Conservation (phyloP, 768 basidiomycete species). For the Boletus vermiculosoides region DNA sequence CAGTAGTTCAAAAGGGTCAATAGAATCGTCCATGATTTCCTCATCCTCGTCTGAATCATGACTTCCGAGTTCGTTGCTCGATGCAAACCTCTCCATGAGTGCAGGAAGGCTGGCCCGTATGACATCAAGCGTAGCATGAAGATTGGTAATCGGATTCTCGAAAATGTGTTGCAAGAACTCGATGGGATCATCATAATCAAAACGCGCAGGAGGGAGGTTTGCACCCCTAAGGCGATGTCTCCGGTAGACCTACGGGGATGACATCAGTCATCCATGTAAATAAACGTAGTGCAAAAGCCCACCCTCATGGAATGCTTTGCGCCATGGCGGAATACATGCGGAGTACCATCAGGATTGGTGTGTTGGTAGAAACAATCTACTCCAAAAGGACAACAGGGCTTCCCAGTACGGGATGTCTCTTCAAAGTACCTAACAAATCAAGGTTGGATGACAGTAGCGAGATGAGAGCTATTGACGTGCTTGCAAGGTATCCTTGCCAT, state of each 20-base stretch:
- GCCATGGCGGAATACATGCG: conserved; percentile 54
- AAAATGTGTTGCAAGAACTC: conserved; percentile 51
- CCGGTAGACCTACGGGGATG: conserved; percentile 24
- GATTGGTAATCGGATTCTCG: conserved; percentile 43
- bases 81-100: conserved; percentile 25
- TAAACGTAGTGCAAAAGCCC: conserved; percentile 34
- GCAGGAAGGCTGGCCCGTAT: conserved; percentile 34
- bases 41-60: conserved; percentile 39
- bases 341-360: conserved; percentile 61
- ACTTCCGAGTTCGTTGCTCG: conserved; percentile 9
- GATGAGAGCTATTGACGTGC: conserved; percentile 35
- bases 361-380: conserved; percentile 82
- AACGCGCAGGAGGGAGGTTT: conserved; percentile 27
- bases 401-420: conserved; percentile 41
- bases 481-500: conserved; percentile 70
- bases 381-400: conserved; percentile 74
- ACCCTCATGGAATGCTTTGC: conserved; percentile 55
- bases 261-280: conserved; percentile 10
- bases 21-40: conserved; percentile 2
- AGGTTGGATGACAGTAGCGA: background rate
- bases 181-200: conserved; percentile 32
- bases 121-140: conserved; percentile 41
- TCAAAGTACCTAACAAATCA: conserved; percentile 55
- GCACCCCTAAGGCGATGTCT: conserved; percentile 22
- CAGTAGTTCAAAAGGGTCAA: conserved; percentile 21